Evolutionary conservation across 352 stramenopile genomes (phyloP).

Genomic region (Chrysophaeum taylorii): DNA sequence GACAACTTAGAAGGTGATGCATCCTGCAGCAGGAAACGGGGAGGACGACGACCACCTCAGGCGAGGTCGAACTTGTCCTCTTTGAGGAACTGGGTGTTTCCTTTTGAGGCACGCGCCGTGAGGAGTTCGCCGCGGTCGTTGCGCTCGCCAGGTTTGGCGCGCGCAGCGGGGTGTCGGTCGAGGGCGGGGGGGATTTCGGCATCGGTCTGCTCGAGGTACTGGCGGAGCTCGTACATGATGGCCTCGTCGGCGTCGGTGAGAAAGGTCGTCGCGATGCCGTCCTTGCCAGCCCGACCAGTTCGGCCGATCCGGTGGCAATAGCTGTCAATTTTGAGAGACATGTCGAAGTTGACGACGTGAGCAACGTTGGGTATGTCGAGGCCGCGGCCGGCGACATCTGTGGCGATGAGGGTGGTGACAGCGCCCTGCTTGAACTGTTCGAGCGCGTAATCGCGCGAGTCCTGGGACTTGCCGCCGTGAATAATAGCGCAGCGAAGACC

Average conservation of each 20-base stretch:
- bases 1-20: too few relatives aligned
- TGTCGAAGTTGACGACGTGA: conserved; percentile 97
- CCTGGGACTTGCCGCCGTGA: conserved; percentile 6
- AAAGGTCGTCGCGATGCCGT: conserved; percentile 90
- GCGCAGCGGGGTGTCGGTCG: conserved; percentile 76
- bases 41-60: too few relatives aligned
- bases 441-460: conserved; percentile 31
- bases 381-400: conserved; percentile 83
- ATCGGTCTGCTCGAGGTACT: conserved; percentile 88
- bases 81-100: neutral
- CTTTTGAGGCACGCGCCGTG: neutral
- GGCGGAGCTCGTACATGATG: conserved; percentile 90
- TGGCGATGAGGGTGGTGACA: conserved; percentile 55
- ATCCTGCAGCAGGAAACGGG: too few relatives aligned
- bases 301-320: conserved; percentile 97
- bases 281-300: conserved; percentile 90
- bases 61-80: conserved; percentile 2
- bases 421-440: neutral
- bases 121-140: conserved; percentile 33
- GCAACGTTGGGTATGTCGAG: conserved; percentile 96
- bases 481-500: neutral
- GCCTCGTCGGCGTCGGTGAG: conserved; percentile 92
- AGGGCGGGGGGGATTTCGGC: conserved; percentile 83
- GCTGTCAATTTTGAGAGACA: conserved; percentile 91
- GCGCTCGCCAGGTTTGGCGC: conserved; percentile 47